These are phyloP conservation scores for Rhizopogon vulgaris DNA, from an alignment of 768 basidiomycete genomes.

Conservation along the genomic window DNA sequence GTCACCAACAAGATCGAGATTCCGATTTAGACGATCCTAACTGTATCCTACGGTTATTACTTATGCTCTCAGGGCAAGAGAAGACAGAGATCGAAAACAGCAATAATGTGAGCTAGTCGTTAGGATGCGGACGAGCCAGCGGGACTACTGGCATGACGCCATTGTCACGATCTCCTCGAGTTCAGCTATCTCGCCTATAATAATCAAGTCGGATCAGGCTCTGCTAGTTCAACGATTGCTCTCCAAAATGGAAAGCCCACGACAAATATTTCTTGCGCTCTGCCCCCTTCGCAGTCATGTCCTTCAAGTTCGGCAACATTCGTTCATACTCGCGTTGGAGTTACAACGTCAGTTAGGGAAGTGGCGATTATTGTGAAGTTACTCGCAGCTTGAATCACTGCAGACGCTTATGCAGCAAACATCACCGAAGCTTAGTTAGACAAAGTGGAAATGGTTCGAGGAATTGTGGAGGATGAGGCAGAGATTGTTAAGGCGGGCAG, in stretches of 20 bases:
- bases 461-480: constrained; percentile 74
- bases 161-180: constrained; percentile 53
- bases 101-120: background rate
- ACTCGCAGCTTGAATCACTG: constrained; percentile 23
- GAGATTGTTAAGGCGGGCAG: constrained; percentile 58
- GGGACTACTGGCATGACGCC: constrained; percentile 45
- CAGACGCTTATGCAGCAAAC: constrained; percentile 70
- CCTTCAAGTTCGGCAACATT: constrained; percentile 54
- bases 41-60: background rate
- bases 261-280: constrained; percentile 43
- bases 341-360: constrained; percentile 27
- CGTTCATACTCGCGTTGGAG: constrained; percentile 65
- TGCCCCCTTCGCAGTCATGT: constrained; percentile 50
- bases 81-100: background rate
- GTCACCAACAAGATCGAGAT: background rate
- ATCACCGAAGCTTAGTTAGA: constrained; percentile 76
- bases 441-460: constrained; percentile 71
- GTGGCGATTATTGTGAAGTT: too few species aligned
- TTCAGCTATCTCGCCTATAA: constrained; percentile 51
- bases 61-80: background rate
- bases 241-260: constrained; percentile 71
- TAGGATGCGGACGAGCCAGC: constrained; percentile 36
- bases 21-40: background rate
- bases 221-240: constrained; percentile 38
- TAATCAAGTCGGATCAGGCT: background rate